Evolutionary conservation across 2,329 filamentous ascomycete genomes (phyloP), one percentile per base, ranked within the genome.

Genomic region (Neurospora crassa): DNA sequence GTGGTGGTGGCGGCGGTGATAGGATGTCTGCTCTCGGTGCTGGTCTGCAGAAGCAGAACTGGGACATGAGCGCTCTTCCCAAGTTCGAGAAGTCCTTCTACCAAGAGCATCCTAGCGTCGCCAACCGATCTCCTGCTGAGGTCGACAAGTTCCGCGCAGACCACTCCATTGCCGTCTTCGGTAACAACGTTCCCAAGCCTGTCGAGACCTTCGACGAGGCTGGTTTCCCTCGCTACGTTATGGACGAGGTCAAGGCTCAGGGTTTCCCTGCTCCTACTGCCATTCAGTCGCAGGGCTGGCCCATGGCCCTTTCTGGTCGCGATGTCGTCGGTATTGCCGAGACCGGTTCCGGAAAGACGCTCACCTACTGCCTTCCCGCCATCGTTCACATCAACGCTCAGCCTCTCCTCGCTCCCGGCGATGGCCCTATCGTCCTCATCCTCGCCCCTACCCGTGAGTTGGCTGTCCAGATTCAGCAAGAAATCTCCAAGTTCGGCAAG

Each of bases 1-100:
- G 80, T 70, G 79, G 78, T 74, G 82, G 87, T 71, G 91, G 87
- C 76, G 92, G 93, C 76, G 94, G 95, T 81, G 96, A 99, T 84
- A 90, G 92, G 78, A 99, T 99, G 96, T 92, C 90, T 77, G 91
- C 91, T 81, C 92, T 99, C 74, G 96, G 96, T 78, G 87, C 93
- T 74, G 90, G 91, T 77, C 86, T 99, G 76, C 95, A 96, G 85
- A 89, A 91, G 79, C 96, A 97, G 80, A 86, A 90, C 74, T 99
- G 92, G 92, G 96, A 99, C 80, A 78, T 96, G 70, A 85, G 81
- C 78, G 81, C 90, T 7, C 80, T 99, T 67, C 95, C 96, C 77
- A 98, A 98, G 83, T 99, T 99, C 84, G 96, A 99, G 81, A 99
- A 99, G 84, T 94, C 92, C 10, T 99, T 99, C 85, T 99, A 99